Evolutionary conservation across 108 stramenopile genomes (phyloP).

Genomic region (Fragilaria crotonensis): DNA sequence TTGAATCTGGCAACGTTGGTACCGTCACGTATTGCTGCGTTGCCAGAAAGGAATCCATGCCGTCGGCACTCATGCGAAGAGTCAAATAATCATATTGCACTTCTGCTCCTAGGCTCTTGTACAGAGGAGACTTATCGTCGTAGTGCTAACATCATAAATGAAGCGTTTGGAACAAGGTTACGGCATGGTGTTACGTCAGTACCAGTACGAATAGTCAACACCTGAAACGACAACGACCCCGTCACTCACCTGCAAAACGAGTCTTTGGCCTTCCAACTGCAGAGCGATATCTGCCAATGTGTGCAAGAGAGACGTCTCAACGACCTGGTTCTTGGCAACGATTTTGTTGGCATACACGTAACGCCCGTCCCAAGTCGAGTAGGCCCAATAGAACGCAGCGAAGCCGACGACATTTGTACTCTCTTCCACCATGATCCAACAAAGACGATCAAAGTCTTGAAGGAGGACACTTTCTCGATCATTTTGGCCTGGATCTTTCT

Average conservation of each 20-base stretch:
- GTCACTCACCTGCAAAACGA: background rate
- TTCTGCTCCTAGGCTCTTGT: background rate
- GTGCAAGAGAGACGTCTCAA: background rate
- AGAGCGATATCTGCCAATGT: background rate
- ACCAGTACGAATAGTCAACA: too few relatives aligned
- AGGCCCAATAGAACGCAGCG: constrained; percentile 26
- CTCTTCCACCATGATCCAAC: background rate
- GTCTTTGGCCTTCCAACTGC: background rate
- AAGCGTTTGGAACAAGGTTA: too few relatives aligned
- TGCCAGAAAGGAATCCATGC: background rate
- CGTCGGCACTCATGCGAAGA: background rate
- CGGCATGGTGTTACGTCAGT: too few relatives aligned
- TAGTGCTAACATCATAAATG: background rate
- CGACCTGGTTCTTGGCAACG: background rate
- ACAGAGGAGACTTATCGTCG: background rate
- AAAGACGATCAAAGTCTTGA: background rate
- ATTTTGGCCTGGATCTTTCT: background rate
- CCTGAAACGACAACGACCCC: too few relatives aligned
- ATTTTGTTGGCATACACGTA: constrained; percentile 19
- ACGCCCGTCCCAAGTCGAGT: constrained; percentile 35
- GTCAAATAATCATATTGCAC: background rate
- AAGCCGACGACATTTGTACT: background rate
- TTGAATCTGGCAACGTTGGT: too few relatives aligned
- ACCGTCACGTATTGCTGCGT: too few relatives aligned
- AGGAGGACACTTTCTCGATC: background rate